Base-by-base conservation (phyloP, 75 land plant species). In the Sequoiadendron giganteum region DNA sequence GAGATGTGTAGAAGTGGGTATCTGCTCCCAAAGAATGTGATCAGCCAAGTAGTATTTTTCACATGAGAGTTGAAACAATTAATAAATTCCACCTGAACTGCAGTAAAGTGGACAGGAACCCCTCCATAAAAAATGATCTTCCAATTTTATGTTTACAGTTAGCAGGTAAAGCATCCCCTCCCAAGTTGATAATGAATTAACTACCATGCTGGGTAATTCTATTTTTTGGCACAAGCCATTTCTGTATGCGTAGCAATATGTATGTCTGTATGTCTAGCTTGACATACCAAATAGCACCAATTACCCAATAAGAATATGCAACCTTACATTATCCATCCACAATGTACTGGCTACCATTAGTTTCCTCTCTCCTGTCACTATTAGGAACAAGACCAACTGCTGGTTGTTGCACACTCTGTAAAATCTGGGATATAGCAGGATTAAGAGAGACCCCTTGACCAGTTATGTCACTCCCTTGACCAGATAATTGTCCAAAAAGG, bases 371-470 rank as follows among this genome's bases (percentile, higher is more conserved):
- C 49, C 84, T 82, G 54, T 82, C 84, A 28, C 84, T 47, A 10
- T 47, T 82, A 82, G 84, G 84, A 82, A 82, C 84, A 82, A 82
- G 84, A 82, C 84, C 48, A 82, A 82, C 52, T 47, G 28, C 84
- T 82, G 84, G 84, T 47, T 82, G 84, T 47, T 47, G 84, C 52
- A 47, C 48, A 47, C 10, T 82, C 34, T 47, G 84, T 82, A 82
- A 82, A 47, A 47, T 47, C 54, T 82, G 84, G 3, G 84, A 28
- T 82, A 82, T n/a, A 11, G 14, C 32, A n/a, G 84, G 84, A 47
- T 82, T 82, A 42, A 82, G 84, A 47, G 84, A 82, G 15, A 82
- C 32, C 48, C 84, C 84, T 82, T 82, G 84, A n/a, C 84, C 84
- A 82, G 84, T 82, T 47, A 82, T 28, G 84, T 82, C 84, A 82